Evolutionary conservation across 2,329 filamentous ascomycete species (phyloP).

Genomic region (Neopestalotiopsis sp.): DNA sequence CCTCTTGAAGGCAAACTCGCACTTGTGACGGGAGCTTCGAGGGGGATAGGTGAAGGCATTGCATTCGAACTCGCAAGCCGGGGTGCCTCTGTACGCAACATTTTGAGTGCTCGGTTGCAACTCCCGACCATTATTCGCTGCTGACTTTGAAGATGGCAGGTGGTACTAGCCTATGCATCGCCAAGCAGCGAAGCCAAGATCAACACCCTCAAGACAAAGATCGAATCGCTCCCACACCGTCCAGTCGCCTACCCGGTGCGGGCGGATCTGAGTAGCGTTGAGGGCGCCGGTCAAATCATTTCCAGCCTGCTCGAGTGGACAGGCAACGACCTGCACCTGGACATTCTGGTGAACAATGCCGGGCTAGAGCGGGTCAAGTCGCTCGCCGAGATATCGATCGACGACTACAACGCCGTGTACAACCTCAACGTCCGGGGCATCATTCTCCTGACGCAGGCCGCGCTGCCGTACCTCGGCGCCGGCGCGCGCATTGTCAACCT

Average conservation of each 20-base stretch:
- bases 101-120: constrained; percentile 44
- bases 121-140: background rate
- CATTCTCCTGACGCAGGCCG: constrained; percentile 58
- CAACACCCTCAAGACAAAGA: constrained; percentile 63
- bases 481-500: constrained; percentile 64
- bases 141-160: constrained; percentile 22
- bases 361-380: constrained; percentile 41
- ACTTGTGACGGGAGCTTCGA: constrained; percentile 54
- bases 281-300: constrained; percentile 29
- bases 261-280: constrained; percentile 30
- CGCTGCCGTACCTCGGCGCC: constrained; percentile 54
- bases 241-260: constrained; percentile 26
- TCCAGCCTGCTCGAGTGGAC: constrained; percentile 31
- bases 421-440: constrained; percentile 62
- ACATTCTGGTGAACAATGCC: constrained; percentile 47
- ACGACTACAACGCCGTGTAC: constrained; percentile 60
- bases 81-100: constrained; percentile 48
- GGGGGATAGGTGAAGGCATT: constrained; percentile 51
- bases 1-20: constrained; percentile 28
- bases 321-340: constrained; percentile 27
- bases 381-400: constrained; percentile 47
- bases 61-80: constrained; percentile 56
- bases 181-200: constrained; percentile 65
- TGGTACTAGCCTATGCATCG: constrained; percentile 67
- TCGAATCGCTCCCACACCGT: constrained; percentile 53